Evolutionary conservation across 257 asterid species (phyloP).

Genomic region (Mentha longifolia): DNA sequence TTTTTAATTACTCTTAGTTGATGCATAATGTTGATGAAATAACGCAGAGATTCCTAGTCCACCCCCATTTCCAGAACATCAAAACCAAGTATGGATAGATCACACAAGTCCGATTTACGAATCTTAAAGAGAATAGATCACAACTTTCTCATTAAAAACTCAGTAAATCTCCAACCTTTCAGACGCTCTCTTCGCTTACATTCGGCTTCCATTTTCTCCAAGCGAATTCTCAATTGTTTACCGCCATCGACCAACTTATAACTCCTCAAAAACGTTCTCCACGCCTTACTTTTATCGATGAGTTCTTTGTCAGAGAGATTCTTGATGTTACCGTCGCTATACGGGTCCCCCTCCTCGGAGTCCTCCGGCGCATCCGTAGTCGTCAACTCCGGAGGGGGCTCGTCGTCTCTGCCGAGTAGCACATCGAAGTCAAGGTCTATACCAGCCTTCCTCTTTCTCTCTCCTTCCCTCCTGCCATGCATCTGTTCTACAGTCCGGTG

Average conservation of each 20-base stretch:
- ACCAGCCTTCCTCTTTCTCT: slow-evolving; percentile 35
- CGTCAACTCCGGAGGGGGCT: slow-evolving; percentile 33
- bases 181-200: slow-evolving; percentile 36
- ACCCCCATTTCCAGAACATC: neutral
- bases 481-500: too few species aligned
- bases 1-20: neutral
- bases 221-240: slow-evolving; percentile 1
- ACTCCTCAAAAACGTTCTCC: neutral
- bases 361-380: neutral
- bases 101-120: neutral
- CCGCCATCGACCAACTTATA: slow-evolving; percentile 39
- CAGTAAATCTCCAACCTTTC: slow-evolving; percentile 40
- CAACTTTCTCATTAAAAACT: slow-evolving; percentile 17
- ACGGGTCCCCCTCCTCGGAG: slow-evolving; percentile 28
- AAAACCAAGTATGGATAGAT: neutral
- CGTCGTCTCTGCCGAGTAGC: slow-evolving; percentile 32
- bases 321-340: neutral
- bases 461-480: slow-evolving; percentile 52
- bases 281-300: neutral
- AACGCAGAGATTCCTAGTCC: neutral
- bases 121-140: slow-evolving; percentile 13
- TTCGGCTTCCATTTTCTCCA: slow-evolving; percentile 36
- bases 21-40: neutral
- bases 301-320: slow-evolving; percentile 27
- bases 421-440: slow-evolving; percentile 25